Evolutionary conservation across 169 alveolate species (phyloP), one percentile per base, ranked within the genome.

Genomic region (Babesia divergens): DNA sequence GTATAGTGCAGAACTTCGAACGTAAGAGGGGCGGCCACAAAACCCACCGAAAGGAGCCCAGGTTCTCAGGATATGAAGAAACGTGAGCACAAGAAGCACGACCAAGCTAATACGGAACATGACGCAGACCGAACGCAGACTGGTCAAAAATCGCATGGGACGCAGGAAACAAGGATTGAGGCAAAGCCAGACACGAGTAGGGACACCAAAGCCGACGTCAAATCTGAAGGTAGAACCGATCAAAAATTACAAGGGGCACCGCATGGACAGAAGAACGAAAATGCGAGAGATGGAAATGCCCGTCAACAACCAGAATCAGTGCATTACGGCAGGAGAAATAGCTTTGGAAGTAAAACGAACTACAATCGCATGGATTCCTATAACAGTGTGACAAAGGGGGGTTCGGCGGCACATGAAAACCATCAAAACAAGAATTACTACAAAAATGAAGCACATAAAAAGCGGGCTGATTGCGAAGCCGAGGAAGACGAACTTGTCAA

Each of bases 401-500:
- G 50, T 3, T 9, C 44, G 37, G n/a, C 8, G 20, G 1, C 59
- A 20, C 59, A 42, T 0, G 59, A 62, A 29, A 14, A 8, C 46
- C 47, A 14, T 24, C 58, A 34, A 1, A 31, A 26, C 13, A 6
- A 31, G 24, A 11, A 16, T 1, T 26, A 18, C 46, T 6, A 20
- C 28, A 18, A 14, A 11, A 3, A 43, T 42, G 72, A 62, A 6
- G 16, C 43, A 32, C 49, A 9, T 26, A 8, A 47, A 8, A 18
- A 50, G n/a, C 24, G 44, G 22, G 1, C 6, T 16, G 59, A 62
- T 7, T 2, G 20, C 11, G 72, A 62, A 2, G 42, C 38, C 37
- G 72, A 62, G 4, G 71, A 60, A 20, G 53, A 43, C 34, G 72
- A 62, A 18, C 24, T 47, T 11, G 72, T 62, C 34, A 34, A 29